These are phyloP conservation scores for Pythium plurisporium DNA, from an alignment of 352 stramenopile genomes.

Conservation along the genomic window DNA sequence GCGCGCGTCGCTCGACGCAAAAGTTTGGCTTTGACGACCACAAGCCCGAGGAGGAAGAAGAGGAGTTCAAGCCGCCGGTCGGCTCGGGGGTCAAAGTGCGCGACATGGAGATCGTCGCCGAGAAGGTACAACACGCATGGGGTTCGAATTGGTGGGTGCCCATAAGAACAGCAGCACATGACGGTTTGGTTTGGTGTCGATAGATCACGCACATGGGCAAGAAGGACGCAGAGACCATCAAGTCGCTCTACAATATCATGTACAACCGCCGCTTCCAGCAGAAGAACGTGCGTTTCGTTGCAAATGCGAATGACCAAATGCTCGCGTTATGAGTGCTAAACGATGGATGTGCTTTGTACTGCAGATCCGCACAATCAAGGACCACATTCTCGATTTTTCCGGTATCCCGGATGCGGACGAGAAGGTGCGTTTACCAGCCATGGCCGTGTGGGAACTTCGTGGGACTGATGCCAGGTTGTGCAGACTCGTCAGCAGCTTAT, in stretches of 20 bases:
- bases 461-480: neutral
- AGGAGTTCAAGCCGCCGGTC: slow-evolving; percentile 54
- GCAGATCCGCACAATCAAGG: slow-evolving; percentile 74
- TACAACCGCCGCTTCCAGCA: slow-evolving; percentile 73
- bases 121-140: slow-evolving; percentile 29
- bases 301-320: too few species aligned
- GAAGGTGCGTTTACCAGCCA: slow-evolving; percentile 33
- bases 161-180: neutral
- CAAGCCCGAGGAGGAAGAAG: slow-evolving; percentile 39
- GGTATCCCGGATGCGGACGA: slow-evolving; percentile 56
- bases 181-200: neutral
- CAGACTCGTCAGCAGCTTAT: slow-evolving; percentile 53
- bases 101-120: slow-evolving; percentile 52
- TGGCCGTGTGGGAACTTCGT: too few species aligned
- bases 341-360: neutral
- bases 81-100: slow-evolving; percentile 53
- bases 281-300: slow-evolving; percentile 75
- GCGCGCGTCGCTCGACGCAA: slow-evolving; percentile 60
- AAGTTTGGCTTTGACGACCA: slow-evolving; percentile 53
- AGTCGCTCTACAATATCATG: slow-evolving; percentile 80
- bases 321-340: too few species aligned
- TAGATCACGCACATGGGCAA: slow-evolving; percentile 66
- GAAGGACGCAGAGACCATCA: slow-evolving; percentile 66
- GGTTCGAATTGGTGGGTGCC: too few species aligned
- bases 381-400: slow-evolving; percentile 78